Evolutionary conservation across 176 grass and related monocot genomes (phyloP).

Genomic region (Phoenix dactylifera): DNA sequence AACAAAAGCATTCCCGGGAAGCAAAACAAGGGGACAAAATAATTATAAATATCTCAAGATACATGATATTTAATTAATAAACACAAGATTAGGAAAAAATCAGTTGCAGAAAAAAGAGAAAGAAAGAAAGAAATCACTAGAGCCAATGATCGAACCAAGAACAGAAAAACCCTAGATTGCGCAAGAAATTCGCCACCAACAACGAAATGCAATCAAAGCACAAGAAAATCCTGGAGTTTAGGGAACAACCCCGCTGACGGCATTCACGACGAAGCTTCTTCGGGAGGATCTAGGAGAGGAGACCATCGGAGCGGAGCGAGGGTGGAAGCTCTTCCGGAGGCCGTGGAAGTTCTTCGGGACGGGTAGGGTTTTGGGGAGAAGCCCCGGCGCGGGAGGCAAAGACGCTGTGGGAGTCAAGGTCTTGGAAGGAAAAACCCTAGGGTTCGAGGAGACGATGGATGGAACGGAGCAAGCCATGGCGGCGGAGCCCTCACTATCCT

Average conservation of each 20-base stretch:
- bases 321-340: constrained; percentile 14
- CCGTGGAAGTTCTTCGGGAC: constrained; percentile 24
- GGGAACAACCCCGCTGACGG: constrained; percentile 24
- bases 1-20: background rate
- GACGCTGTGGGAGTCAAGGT: constrained; percentile 8
- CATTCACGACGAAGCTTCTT: constrained; percentile 41
- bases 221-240: too few species aligned
- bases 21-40: too few species aligned
- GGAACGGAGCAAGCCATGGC: constrained; percentile 46
- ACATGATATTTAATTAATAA: too few species aligned
- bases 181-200: too few species aligned
- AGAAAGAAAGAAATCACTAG: too few species aligned
- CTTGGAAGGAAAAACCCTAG: constrained; percentile 13
- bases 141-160: too few species aligned
- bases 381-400: background rate
- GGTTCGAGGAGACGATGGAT: constrained; percentile 21
- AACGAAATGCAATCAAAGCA: too few species aligned
- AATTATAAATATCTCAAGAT: too few species aligned
- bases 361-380: constrained; percentile 6
- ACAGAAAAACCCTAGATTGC: too few species aligned
- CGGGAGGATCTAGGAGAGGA: constrained; percentile 31
- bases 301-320: constrained; percentile 17
- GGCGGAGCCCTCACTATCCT: background rate
- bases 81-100: too few species aligned
- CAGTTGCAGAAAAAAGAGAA: too few species aligned